These are phyloP conservation scores for Yamadazyma songkhlaensis DNA, from an alignment of 1,139 yeast species.

Conservation along the genomic window DNA sequence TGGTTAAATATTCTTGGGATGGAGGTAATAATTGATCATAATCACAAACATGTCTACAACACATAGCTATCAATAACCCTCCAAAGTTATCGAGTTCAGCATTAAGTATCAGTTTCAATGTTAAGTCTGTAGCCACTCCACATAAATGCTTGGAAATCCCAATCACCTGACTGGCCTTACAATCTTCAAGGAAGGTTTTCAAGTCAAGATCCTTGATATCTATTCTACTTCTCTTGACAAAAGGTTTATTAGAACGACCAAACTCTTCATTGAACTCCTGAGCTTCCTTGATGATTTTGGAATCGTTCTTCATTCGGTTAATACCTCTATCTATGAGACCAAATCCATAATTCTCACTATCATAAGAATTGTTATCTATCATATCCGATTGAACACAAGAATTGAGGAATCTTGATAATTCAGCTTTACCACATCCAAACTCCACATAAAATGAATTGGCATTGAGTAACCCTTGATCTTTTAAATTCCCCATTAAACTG, in stretches of 20 bases:
- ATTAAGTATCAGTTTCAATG: conserved; percentile 63
- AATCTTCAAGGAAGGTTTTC: conserved; percentile 38
- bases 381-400: conserved; percentile 31
- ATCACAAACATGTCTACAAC: conserved; percentile 85
- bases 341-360: conserved; percentile 35
- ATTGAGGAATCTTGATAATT: conserved; percentile 68
- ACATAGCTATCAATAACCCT: conserved; percentile 84
- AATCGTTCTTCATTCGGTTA: conserved; percentile 75
- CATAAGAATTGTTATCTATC: not conserved
- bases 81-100: conserved; percentile 30
- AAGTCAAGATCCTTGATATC: conserved; percentile 77
- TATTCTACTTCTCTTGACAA: conserved; percentile 54
- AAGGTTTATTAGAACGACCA: conserved; percentile 21
- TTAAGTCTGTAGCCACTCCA: conserved; percentile 91
- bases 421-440: conserved; percentile 92
- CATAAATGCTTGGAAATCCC: conserved; percentile 86
- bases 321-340: conserved; percentile 75
- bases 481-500: conserved; percentile 71
- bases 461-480: conserved; percentile 38
- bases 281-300: conserved; percentile 59
- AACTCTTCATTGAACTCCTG: conserved; percentile 17
- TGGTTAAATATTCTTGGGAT: conserved; percentile 40
- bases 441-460: conserved; percentile 52
- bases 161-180: conserved; percentile 29
- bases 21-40: conserved; percentile 50